Evolutionary conservation across 2,329 filamentous ascomycete species (phyloP), one percentile per base, ranked within the genome.

Genomic region (Talaromyces sp.): DNA sequence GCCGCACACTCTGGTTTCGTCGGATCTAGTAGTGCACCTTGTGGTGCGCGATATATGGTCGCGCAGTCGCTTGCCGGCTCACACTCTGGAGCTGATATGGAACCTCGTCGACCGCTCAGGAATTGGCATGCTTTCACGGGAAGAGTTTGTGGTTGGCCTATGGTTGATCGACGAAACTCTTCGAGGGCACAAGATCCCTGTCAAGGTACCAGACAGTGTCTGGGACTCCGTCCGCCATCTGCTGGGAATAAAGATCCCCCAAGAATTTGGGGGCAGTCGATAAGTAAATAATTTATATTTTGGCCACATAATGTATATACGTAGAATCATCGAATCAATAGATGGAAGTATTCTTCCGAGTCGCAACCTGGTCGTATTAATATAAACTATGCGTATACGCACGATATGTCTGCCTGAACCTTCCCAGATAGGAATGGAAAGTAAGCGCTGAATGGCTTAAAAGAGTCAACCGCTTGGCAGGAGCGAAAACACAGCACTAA

Each of bases 81-180:
- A 72, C 56, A 70, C 77, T 6, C 70, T 83, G 34, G 79, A 76
- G 67, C 75, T 80, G 65, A 75, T 83, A 51, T 83, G 81, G 80
- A 72, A 82, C 64, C 74, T 83, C 2, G 81, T 83, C 19, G 75
- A 78, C 67, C 72, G 73, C 15, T 74, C 76, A 65, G 69, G 70
- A 3, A 72, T 75, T 34, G 77, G 78, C 13, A 72, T 79, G 58
- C 68, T 82, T 31, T 75, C 73, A 19, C 72, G 76, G 63, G 80
- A 82, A 59, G 80, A 83, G 70, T 83, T 83, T 63, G 79, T 83
- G 58, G 80, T 83, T 47, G 81, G 81, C 27, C 77, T 82, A 73
- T 83, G 81, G 81, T 71, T 83, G 64, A 82, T 83, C 63, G 81
- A 83, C 70, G 80, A 83, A 70, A 74, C 76, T 66, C 68, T 83